These are phyloP conservation scores for Solanum lignicaule DNA, from an alignment of 257 asterid genomes.

Conservation along the genomic window DNA sequence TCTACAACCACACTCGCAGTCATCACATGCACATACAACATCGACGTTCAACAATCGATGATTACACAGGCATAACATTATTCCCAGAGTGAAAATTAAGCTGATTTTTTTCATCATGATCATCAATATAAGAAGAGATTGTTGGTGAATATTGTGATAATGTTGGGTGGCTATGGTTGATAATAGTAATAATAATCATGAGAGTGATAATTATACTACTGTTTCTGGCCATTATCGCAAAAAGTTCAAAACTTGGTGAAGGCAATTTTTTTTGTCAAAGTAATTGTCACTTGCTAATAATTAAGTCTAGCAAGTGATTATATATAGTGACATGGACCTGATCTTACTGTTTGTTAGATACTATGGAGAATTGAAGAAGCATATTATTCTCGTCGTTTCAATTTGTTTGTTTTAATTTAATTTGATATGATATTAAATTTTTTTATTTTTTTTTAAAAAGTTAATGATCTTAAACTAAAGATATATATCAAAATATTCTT, in stretches of 20 bases:
- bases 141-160: background rate
- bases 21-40: background rate
- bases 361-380: too few relatives aligned
- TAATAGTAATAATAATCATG: background rate
- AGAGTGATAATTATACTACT: background rate
- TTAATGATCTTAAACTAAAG: too few relatives aligned
- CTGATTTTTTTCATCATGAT: background rate
- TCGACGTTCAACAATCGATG: background rate
- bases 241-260: background rate
- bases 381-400: too few relatives aligned
- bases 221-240: background rate
- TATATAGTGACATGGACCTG: too few relatives aligned
- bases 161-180: background rate
- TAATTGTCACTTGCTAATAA: too few relatives aligned
- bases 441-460: too few relatives aligned
- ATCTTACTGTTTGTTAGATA: too few relatives aligned
- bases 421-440: accelerated
- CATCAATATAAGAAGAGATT: background rate
- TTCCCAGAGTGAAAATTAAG: background rate
- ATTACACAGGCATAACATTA: background rate
- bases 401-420: too few relatives aligned
- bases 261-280: background rate
- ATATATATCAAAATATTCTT: too few relatives aligned
- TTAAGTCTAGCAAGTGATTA: too few relatives aligned
- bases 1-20: background rate